Base-by-base conservation (phyloP, 495 filamentous ascomycete genomes). In the Neurospora sp. region DNA sequence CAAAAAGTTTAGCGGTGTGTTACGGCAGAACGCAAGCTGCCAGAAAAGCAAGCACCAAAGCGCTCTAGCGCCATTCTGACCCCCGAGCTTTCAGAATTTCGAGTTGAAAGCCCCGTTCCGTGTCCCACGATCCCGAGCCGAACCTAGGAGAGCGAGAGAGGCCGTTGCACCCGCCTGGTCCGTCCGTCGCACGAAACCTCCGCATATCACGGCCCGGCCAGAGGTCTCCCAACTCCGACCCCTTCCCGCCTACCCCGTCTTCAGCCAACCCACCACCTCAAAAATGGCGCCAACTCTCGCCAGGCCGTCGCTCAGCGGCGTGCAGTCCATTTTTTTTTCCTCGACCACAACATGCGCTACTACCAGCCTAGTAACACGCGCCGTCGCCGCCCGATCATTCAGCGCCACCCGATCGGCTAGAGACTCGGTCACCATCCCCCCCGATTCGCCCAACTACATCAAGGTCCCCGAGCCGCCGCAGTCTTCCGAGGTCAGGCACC, bases 271-370 rank as follows among this genome's bases (percentile, higher is more conserved):
- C 22, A 70, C 74, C 75, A 42, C 68, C 69, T 40, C 72, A 69
- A 75, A 20, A 69, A 77, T 76, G 76, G 70, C 74, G 38, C 72
- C 75, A 17, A 68, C 48, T 37, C 38, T 75, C 3, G 70, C 74
- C 9, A 69, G 70, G 59, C 68, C 76, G 70, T 71, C 79, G 45
- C 53, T 77, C 71, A 69, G 69, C 73, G 74, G 75, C 72, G 69
- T 79, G 35, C 76, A 74, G 69, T 22, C 73, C 72, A 71, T 75
- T 71, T 69, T 80, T 73, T 72, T 74, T 31, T 38, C 72, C 31
- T 91, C 81, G 88, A 89, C 72, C 86, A 92, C 78, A 87, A 90
- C 75, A 87, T 89, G 4, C 85, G 84, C 8, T 78, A 86, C 71
- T 90, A 91, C 78, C 84, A 90, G 70, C 37, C 1, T 48, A 22